Percentiles rank a stretch among this genome's conserved stretches.
Conservation (phyloP, 2,329 filamentous ascomycete species). For the Colletotrichum paranaense region DNA sequence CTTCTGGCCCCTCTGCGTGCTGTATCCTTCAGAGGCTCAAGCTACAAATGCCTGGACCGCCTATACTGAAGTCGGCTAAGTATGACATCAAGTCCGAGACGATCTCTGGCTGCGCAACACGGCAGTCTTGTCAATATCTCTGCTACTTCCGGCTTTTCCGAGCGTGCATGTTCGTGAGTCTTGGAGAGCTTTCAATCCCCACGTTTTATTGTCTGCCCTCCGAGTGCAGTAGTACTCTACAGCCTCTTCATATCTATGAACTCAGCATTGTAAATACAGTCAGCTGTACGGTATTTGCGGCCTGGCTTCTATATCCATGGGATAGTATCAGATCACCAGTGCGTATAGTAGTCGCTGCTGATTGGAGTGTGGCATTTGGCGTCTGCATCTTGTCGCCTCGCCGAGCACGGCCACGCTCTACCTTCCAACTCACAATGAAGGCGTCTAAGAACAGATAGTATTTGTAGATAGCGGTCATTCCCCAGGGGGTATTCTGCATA, state of each 20-base stretch:
- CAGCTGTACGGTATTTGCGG: no score
- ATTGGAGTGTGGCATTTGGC: no score
- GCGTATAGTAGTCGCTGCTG: no score
- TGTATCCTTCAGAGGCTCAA: background rate
- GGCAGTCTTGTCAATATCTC: background rate
- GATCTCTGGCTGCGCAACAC: background rate
- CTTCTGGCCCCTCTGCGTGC: background rate
- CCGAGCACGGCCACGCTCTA: fast-evolving
- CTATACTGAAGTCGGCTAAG: background rate
- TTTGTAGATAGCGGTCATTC: background rate
- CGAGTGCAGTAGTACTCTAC: no score
- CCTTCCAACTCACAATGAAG: background rate
- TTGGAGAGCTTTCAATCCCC: background rate
- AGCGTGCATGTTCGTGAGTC: background rate
- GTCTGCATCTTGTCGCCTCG: background rate
- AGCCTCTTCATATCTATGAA: no score
- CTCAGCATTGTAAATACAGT: no score
- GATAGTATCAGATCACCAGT: no score
- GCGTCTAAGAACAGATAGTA: background rate
- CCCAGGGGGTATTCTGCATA: background rate
- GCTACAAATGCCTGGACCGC: background rate
- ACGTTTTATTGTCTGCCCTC: background rate
- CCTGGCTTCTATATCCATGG: no score
- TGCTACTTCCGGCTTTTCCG: no score
- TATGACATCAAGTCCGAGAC: background rate